A percentile compares a stretch with the other conserved stretches of the same genome.
Evolutionary conservation across 306 rosid species (phyloP).

Genomic region (Prosopis cineraria): DNA sequence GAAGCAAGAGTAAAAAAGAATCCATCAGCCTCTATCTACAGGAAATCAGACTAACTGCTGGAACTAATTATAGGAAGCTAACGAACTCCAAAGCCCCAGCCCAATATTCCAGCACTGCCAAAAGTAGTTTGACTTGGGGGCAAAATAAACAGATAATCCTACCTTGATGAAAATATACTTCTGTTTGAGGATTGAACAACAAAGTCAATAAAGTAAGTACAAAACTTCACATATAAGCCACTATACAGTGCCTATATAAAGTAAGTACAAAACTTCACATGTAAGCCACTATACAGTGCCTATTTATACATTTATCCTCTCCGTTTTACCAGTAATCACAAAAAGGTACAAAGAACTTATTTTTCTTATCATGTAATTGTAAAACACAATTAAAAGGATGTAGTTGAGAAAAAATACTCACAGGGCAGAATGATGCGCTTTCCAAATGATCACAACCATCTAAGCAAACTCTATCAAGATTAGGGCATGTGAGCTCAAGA

Average conservation of each 20-base stretch:
- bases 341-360: constrained; percentile 11
- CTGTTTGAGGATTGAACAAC: neutral
- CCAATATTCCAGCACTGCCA: neutral
- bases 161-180: neutral
- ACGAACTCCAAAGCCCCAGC: neutral
- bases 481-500: constrained; percentile 69
- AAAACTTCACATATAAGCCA: neutral
- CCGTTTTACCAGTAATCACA: neutral
- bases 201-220: neutral
- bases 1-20: constrained; percentile 18
- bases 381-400: neutral
- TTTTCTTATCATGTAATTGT: neutral
- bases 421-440: constrained; percentile 78
- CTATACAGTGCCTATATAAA: neutral
- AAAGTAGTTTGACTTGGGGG: neutral
- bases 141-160: neutral
- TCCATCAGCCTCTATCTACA: constrained; percentile 10
- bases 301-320: neutral
- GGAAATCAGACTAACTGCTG: constrained; percentile 7
- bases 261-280: neutral
- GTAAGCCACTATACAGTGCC: neutral
- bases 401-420: constrained; percentile 43
- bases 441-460: constrained; percentile 92
- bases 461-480: constrained; percentile 69
- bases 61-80: neutral